phyloP scores from a whole-genome alignment of 164 flowering plant species.

The Chimonanthus praecox region DNA sequence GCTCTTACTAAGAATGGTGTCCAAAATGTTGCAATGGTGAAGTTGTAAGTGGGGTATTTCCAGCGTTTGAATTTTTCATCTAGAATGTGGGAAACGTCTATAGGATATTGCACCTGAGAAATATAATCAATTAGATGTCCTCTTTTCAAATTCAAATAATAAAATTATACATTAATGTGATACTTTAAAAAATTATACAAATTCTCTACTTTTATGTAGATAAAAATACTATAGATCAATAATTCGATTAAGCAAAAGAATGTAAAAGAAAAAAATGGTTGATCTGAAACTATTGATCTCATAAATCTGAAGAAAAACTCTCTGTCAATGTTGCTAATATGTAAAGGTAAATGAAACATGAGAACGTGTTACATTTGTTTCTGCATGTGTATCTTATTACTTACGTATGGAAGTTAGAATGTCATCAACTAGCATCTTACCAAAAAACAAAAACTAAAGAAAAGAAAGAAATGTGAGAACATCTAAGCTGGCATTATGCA shows the following conservation, averaged over 20 bases:
- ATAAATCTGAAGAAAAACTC: too few species aligned
- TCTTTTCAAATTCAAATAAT: too few species aligned
- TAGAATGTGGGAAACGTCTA: slow-evolving; percentile 19
- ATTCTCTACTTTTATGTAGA: not conserved
- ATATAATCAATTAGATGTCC: not conserved
- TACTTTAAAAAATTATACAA: not conserved
- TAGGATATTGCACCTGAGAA: slow-evolving; percentile 42
- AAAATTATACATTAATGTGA: not conserved
- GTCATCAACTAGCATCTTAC: too few species aligned
- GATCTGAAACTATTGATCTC: slow-evolving; percentile 49
- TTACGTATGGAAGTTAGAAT: too few species aligned
- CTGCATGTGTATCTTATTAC: too few species aligned
- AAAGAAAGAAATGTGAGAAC: too few species aligned
- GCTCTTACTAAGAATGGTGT: slow-evolving; percentile 48
- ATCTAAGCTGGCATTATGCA: too few species aligned
- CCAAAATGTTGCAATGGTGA: slow-evolving; percentile 56
- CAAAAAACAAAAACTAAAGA: too few species aligned
- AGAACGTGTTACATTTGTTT: too few species aligned
- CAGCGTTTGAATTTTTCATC: slow-evolving; percentile 25
- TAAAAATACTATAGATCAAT: not conserved
- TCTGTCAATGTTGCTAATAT: too few species aligned
- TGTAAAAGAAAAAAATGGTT: slow-evolving; percentile 25
- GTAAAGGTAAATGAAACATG: too few species aligned
- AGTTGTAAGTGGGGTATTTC: slow-evolving; percentile 39
- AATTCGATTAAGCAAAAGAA: not conserved